Conservation (phyloP, 2,329 filamentous ascomycete species). For the Laburnicola sp. region DNA sequence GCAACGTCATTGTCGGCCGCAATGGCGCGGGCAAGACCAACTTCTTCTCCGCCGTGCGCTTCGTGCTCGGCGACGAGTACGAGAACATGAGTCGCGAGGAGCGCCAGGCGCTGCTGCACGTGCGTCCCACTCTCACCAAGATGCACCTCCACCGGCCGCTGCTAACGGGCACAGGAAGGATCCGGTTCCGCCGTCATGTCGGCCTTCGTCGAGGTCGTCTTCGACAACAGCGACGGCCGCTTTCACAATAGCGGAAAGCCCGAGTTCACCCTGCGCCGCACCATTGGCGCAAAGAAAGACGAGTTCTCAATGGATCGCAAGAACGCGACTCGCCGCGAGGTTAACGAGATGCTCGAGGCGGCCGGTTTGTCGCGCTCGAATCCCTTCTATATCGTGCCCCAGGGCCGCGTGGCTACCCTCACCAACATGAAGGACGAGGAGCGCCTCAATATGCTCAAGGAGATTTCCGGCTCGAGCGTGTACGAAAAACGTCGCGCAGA, state of each 20-base stretch:
- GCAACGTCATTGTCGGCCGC: slow-evolving; percentile 97
- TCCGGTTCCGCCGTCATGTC: slow-evolving; percentile 98
- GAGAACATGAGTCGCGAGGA: slow-evolving; percentile 95
- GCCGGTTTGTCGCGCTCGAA: slow-evolving; percentile 97
- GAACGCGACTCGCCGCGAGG: slow-evolving; percentile 90
- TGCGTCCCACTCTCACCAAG: slow-evolving; percentile 36
- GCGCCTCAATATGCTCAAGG: slow-evolving; percentile 85
- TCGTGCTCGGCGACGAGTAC: slow-evolving; percentile 97
- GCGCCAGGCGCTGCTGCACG: slow-evolving; percentile 89
- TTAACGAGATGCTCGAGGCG: slow-evolving; percentile 92
- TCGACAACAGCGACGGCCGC: slow-evolving; percentile 94
- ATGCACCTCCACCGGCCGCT: slow-evolving; percentile 19
- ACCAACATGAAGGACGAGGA: slow-evolving; percentile 99
- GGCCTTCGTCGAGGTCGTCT: slow-evolving; percentile 98
- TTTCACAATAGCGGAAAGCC: slow-evolving; percentile 92
- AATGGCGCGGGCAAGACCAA: slow-evolving; percentile 99
- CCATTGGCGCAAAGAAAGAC: slow-evolving; percentile 96
- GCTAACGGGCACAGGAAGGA: slow-evolving; percentile 65
- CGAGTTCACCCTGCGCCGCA: slow-evolving; percentile 87
- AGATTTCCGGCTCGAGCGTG: slow-evolving; percentile 96
- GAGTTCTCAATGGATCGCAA: slow-evolving; percentile 98
- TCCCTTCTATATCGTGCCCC: slow-evolving; percentile 98
- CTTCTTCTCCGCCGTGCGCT: slow-evolving; percentile 98
- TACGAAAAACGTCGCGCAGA: slow-evolving; percentile 92
- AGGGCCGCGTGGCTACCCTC: slow-evolving; percentile 90